phyloP scores from a whole-genome alignment of 805 yeast species.

The Saccharomycopsis olivae region DNA sequence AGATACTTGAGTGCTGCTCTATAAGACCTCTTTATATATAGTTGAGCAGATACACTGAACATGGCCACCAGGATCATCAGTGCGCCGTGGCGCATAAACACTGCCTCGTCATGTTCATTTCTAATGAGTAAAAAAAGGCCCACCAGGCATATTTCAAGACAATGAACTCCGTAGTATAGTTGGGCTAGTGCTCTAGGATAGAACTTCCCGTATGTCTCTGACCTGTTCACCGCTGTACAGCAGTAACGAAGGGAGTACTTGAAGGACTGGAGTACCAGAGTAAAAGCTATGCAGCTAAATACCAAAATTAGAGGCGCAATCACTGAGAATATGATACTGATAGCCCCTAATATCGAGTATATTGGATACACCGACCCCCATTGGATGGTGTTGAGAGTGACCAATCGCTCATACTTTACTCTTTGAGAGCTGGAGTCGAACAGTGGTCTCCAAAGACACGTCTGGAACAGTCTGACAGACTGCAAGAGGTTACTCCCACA shows the following conservation, averaged over 20 bases:
- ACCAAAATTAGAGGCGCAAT: constrained; percentile 70
- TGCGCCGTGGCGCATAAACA: constrained; percentile 35
- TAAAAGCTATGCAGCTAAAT: constrained; percentile 46
- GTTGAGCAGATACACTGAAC: constrained; percentile 48
- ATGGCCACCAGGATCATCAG: constrained; percentile 42
- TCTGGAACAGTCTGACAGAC: constrained; percentile 37
- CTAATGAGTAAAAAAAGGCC: constrained; percentile 63
- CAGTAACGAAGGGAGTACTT: constrained; percentile 58
- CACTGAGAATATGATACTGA: constrained; percentile 68
- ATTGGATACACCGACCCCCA: constrained; percentile 81
- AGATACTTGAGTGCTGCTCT: constrained; percentile 26
- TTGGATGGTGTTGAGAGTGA: constrained; percentile 34
- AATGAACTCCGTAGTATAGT: constrained; percentile 70
- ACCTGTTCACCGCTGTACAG: constrained; percentile 37
- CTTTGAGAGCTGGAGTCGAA: constrained; percentile 48
- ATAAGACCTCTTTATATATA: constrained; percentile 36
- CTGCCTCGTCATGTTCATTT: constrained; percentile 34
- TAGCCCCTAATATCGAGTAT: constrained; percentile 66
- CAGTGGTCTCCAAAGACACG: constrained; percentile 17
- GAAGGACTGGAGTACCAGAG: constrained; percentile 50
- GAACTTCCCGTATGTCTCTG: constrained; percentile 60
- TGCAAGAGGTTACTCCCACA: constrained; percentile 65
- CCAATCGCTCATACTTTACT: constrained; percentile 35
- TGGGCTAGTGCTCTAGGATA: constrained; percentile 72
- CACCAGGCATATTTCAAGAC: constrained; percentile 64